Percentiles rank a stretch among this genome's conserved stretches.
Conservation (phyloP, 2,329 filamentous ascomycete genomes). For the Aspergillus sp. region DNA sequence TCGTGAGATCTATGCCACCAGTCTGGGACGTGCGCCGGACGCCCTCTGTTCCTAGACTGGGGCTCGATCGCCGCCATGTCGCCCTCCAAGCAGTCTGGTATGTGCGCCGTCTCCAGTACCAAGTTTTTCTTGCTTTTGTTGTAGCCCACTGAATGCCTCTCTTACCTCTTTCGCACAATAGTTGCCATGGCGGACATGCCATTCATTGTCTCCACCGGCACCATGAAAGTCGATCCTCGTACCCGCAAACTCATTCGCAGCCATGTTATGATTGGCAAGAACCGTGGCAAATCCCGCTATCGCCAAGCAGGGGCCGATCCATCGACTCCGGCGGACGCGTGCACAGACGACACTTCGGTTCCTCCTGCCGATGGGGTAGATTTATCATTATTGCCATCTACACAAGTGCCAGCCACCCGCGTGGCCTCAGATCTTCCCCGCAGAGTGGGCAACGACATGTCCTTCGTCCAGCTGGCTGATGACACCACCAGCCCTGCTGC, state of each 20-base stretch:
- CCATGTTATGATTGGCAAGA: slow-evolving; percentile 50
- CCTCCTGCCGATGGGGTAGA: not conserved
- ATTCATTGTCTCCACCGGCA: slow-evolving; percentile 4
- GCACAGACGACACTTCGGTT: not conserved
- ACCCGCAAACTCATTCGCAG: slow-evolving; percentile 43
- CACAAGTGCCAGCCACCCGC: slow-evolving; percentile 9
- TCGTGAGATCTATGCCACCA: not conserved
- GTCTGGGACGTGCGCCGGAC: not conserved
- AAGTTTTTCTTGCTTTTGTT: too few relatives aligned
- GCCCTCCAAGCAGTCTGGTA: not conserved
- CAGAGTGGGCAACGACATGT: not conserved
- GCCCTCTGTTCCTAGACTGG: not conserved
- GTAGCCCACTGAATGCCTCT: not conserved
- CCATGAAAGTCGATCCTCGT: slow-evolving; percentile 29
- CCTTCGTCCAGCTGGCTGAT: not conserved
- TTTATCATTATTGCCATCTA: slow-evolving; percentile 6
- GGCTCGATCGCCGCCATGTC: not conserved
- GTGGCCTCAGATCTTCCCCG: not conserved
- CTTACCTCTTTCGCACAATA: not conserved
- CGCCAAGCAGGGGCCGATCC: not conserved
- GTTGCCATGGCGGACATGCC: not conserved
- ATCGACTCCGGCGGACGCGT: not conserved
- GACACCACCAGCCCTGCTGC: not conserved
- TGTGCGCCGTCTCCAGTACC: not conserved
- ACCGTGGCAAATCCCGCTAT: slow-evolving; percentile 32